These are phyloP conservation scores for Rhododendron williamsianum DNA, from an alignment of 148 eudicot species.

Conservation along the genomic window DNA sequence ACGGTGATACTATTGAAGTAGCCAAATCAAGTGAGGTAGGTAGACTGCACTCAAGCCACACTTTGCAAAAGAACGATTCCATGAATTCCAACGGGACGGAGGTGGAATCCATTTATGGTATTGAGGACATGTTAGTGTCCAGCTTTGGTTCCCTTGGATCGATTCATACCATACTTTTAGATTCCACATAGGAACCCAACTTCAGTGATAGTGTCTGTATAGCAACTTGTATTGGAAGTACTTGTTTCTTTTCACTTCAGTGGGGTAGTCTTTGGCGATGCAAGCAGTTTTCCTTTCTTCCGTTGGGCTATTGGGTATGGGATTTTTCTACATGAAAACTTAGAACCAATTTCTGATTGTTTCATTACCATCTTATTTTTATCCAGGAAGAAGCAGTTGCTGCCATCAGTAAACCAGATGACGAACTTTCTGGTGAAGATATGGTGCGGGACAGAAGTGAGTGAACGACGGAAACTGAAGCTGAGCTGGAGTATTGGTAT, in stretches of 20 bases:
- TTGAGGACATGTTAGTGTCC: not conserved
- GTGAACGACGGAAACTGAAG: not conserved
- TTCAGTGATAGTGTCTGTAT: not conserved
- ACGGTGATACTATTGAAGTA: not conserved
- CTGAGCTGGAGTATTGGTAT: not conserved
- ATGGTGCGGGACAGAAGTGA: not conserved
- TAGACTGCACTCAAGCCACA: not conserved
- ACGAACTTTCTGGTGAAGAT: not conserved
- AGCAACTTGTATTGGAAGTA: not conserved
- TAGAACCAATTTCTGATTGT: not conserved
- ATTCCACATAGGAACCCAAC: not conserved
- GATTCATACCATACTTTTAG: not conserved
- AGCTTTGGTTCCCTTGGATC: not conserved
- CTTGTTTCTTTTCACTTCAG: not conserved
- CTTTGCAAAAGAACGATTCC: not conserved
- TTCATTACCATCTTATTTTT: not conserved
- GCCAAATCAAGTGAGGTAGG: not conserved
- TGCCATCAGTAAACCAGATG: not conserved
- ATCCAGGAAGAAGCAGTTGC: not conserved
- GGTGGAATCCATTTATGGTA: not conserved
- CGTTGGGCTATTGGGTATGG: not conserved
- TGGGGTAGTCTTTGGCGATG: not conserved
- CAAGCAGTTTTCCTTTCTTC: not conserved
- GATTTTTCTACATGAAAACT: too few relatives aligned
- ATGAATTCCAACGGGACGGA: not conserved